These are phyloP conservation scores for Jimgerdemannia flammicorona DNA, from an alignment of 192 early-diverging fungal species.

Conservation along the genomic window DNA sequence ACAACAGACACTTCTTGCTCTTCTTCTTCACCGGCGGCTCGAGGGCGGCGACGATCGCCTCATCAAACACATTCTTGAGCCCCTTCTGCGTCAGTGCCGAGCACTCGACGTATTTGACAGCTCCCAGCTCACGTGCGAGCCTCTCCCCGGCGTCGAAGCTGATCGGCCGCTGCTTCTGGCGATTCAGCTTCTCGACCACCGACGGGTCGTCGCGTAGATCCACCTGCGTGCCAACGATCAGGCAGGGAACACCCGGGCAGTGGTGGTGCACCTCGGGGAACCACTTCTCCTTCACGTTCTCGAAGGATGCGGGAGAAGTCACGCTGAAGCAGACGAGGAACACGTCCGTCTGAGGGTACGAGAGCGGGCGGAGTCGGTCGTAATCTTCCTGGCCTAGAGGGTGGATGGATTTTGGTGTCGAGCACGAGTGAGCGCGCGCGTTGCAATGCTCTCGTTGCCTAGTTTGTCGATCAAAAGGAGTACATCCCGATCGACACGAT, in stretches of 20 bases:
- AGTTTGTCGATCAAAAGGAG: too few relatives aligned
- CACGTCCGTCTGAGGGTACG: conserved; percentile 94
- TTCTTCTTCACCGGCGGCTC: conserved; percentile 82
- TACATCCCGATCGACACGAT: too few relatives aligned
- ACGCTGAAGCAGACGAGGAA: conserved; percentile 95
- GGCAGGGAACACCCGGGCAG: conserved; percentile 91
- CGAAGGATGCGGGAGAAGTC: conserved; percentile 87
- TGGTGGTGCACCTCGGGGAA: conserved; percentile 95
- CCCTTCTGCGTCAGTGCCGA: conserved; percentile 89
- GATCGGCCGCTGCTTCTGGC: conserved; percentile 83
- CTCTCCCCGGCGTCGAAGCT: conserved; percentile 74
- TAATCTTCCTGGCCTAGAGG: conserved; percentile 89
- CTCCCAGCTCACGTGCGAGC: conserved; percentile 77
- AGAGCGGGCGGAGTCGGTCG: conserved; percentile 88
- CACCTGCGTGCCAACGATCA: conserved; percentile 90
- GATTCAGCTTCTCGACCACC: conserved; percentile 73
- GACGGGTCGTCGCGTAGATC: conserved; percentile 87
- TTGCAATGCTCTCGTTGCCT: too few relatives aligned
- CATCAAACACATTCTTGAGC: conserved; percentile 92
- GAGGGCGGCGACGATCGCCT: conserved; percentile 95
- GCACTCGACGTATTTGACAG: conserved; percentile 94
- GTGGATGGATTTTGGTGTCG: not conserved
- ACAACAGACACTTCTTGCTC: conserved; percentile 74
- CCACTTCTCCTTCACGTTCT: conserved; percentile 97
- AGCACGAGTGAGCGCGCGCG: not conserved